Evolutionary conservation across 306 rosid genomes (phyloP).

Genomic region (Lagenaria siceraria): DNA sequence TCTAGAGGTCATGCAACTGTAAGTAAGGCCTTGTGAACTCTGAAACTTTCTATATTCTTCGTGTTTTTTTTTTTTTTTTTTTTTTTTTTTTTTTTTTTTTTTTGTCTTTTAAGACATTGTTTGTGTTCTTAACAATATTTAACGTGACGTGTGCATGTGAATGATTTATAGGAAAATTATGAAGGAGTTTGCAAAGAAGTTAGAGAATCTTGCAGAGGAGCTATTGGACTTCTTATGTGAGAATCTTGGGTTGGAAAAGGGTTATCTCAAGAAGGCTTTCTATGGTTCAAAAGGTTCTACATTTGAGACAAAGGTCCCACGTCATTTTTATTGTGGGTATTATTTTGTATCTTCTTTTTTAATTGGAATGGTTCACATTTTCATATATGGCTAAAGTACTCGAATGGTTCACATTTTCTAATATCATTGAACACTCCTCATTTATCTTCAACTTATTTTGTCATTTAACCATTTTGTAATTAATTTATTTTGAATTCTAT

Average conservation of each 20-base stretch:
- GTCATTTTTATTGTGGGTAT: too few relatives aligned
- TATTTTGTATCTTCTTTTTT: too few relatives aligned
- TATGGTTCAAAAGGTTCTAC: slow-evolving; percentile 71
- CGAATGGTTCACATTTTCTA: too few relatives aligned
- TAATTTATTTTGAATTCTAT: too few relatives aligned
- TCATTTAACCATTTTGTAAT: too few relatives aligned
- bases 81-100: too few relatives aligned
- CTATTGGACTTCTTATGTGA: slow-evolving; percentile 72
- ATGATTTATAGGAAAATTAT: slow-evolving; percentile 54
- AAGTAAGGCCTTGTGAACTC: slow-evolving; percentile 21
- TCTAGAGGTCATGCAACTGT: slow-evolving; percentile 63
- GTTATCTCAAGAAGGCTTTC: slow-evolving; percentile 66
- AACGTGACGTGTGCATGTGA: background rate
- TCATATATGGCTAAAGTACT: too few relatives aligned
- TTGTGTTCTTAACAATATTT: background rate
- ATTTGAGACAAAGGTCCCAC: slow-evolving; percentile 89
- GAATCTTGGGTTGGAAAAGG: slow-evolving; percentile 83
- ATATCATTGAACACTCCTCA: too few relatives aligned
- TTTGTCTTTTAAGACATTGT: background rate
- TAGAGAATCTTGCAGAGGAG: slow-evolving; percentile 69
- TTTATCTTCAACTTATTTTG: too few relatives aligned
- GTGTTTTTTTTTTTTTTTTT: too few relatives aligned
- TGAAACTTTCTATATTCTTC: background rate
- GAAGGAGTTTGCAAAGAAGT: slow-evolving; percentile 63
- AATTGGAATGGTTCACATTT: too few relatives aligned